Base-by-base conservation (phyloP, 192 early-diverging fungal species). In the Coemansia sp. region DNA sequence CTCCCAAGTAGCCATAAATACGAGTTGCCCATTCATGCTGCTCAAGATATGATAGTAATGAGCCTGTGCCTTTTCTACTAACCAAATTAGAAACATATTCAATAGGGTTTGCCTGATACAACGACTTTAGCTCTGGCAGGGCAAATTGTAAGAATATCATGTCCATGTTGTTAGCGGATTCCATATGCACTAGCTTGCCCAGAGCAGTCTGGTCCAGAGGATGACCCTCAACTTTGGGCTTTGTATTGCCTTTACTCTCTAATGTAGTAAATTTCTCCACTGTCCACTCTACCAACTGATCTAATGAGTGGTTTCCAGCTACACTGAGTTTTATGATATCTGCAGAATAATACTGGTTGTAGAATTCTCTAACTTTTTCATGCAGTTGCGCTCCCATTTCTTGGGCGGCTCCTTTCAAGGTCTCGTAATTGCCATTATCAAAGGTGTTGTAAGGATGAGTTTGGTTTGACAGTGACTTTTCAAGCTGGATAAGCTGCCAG, bases 251-350 rank as follows among this genome's bases (percentile, higher is more conserved):
- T 64, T 85, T 89, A 71, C 91, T 91, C 47, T 79, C 74, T 40
- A 98, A 82, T 31, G 61, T 73, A 0, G 89, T 87, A 56, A 95
- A 92, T 65, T 84, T 89, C 24, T 84, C 80, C n/a, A 91, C 87
- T 1, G 85, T 86, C 93, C 88, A 90, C 33, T 86, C 69, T 9
- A 81, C 72, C 47, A 95, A 80, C 67, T 84, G 58, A 60, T 92
- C 89, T 2, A 74, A 51, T 5, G 88, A 71, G 65, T 98, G 93
- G 67, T 85, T 83, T 38, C 92, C 94, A 22, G 91, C 58, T 18
- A 98, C 77, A 29, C 86, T 85, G 6, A 95, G 77, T 70, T 88
- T 91, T 93, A 95, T 96, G 21, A 96, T 56, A 42, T 95, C 95
- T 22, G 92, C 87, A 12, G 91, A 93, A 67, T 98, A 98, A 64